Percentiles rank a stretch among this genome's conserved stretches.
Evolutionary conservation across 768 basidiomycete species (phyloP).

Genomic region (Polyporus arcularius): DNA sequence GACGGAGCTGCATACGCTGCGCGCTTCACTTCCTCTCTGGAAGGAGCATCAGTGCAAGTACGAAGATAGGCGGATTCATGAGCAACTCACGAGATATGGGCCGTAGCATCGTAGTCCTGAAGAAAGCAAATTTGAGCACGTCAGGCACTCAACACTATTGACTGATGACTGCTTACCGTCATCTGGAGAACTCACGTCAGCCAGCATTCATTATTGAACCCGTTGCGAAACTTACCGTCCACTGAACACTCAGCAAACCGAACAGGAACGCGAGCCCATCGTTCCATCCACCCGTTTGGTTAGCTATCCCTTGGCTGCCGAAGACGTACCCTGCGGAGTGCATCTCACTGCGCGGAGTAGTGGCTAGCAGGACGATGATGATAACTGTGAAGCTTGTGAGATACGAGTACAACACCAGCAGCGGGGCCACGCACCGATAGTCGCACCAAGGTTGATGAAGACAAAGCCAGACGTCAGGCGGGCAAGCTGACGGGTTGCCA

Average conservation of each 20-base stretch:
- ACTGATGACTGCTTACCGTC: constrained; percentile 46
- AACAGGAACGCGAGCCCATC: constrained; percentile 82
- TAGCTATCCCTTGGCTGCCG: constrained; percentile 69
- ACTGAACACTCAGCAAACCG: constrained; percentile 84
- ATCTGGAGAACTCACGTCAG: constrained; percentile 39
- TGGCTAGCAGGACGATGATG: constrained; percentile 81
- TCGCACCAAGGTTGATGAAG: constrained; percentile 84
- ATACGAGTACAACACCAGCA: not conserved
- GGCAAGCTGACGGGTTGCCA: constrained; percentile 76
- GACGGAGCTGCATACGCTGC: constrained; percentile 74
- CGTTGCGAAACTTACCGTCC: constrained; percentile 58
- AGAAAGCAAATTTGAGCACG: constrained; percentile 1
- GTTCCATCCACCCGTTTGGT: constrained; percentile 80
- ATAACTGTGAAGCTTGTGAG: constrained; percentile 52
- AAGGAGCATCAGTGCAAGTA: not conserved
- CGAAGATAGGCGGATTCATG: not conserved
- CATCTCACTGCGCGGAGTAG: constrained; percentile 73
- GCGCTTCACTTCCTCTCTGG: constrained; percentile 75
- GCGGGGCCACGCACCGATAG: constrained; percentile 25
- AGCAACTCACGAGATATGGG: constrained; percentile 71
- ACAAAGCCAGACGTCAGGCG: constrained; percentile 76
- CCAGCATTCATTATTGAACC: not conserved
- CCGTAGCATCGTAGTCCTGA: constrained; percentile 79
- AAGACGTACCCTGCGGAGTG: constrained; percentile 82
- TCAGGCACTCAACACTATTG: not conserved